Percentiles rank a stretch among this genome's conserved stretches.
Conservation (phyloP, 2,329 filamentous ascomycete species). For the Ophiosphaerella korrae region DNA sequence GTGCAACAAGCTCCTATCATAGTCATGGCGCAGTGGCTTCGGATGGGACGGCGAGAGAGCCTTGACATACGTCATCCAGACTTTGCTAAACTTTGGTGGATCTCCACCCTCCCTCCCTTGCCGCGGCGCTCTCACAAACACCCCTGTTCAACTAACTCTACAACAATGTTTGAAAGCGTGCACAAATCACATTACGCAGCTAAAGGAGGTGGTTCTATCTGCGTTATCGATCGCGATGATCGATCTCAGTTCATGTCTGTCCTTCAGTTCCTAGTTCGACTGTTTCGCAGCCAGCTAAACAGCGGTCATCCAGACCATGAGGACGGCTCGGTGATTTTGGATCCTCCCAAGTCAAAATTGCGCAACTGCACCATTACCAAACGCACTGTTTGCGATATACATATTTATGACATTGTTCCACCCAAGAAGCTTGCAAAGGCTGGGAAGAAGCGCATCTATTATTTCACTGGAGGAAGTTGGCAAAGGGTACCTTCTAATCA, state of each 20-base stretch:
- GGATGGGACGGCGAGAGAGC: no score
- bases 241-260: constrained; percentile 47
- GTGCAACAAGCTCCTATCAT: no score
- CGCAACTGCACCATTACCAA: constrained; percentile 47
- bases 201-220: constrained; percentile 28
- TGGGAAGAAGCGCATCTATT: constrained; percentile 52
- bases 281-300: constrained; percentile 45
- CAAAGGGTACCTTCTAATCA: constrained; percentile 55
- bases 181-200: constrained; percentile 4
- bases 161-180: constrained; percentile 3
- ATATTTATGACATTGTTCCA: constrained; percentile 53
- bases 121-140: neutral
- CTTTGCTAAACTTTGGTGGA: no score
- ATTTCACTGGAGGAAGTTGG: constrained; percentile 64
- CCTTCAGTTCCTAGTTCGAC: constrained; percentile 46
- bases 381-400: constrained; percentile 50
- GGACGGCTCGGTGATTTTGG: constrained; percentile 49
- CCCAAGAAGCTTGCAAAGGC: constrained; percentile 10
- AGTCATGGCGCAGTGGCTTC: no score
- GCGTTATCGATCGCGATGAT: constrained; percentile 45
- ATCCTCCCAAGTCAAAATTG: constrained; percentile 41
- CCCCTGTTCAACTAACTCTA: neutral
- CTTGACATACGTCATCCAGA: no score
- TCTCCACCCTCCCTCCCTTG: neutral
- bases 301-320: constrained; percentile 38